A percentile compares a stretch with the other conserved stretches of the same genome.
These are phyloP conservation scores for Cyberlindnera euphorbiiphila DNA, from an alignment of 805 yeast species.

Conservation along the genomic window DNA sequence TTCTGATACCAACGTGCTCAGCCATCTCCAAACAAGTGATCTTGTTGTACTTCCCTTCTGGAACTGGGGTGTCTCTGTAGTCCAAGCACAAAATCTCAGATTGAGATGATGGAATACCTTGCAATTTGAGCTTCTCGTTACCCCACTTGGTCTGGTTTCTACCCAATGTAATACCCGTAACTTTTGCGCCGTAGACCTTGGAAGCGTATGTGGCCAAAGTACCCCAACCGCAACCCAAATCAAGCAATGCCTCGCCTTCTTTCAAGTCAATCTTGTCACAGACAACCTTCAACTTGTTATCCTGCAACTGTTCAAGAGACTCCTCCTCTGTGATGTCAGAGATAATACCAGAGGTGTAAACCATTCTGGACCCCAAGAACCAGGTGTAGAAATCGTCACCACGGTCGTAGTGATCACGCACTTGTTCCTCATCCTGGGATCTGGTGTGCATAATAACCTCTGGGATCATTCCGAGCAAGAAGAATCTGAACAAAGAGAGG, in stretches of 20 bases:
- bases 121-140: conserved; percentile 59
- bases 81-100: conserved; percentile 77
- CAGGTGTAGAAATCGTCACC: conserved; percentile 94
- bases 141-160: conserved; percentile 91
- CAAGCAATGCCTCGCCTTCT: conserved; percentile 72
- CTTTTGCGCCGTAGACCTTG: conserved; percentile 75
- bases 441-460: conserved; percentile 89
- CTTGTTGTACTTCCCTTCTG: conserved; percentile 68
- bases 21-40: conserved; percentile 94
- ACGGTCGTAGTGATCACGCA: conserved; percentile 91
- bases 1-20: conserved; percentile 91
- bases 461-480: conserved; percentile 84
- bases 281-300: conserved; percentile 81
- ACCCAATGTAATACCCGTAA: conserved; percentile 88
- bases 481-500: conserved; percentile 67
- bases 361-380: conserved; percentile 93
- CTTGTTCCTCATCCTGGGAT: conserved; percentile 95
- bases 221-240: conserved; percentile 96
- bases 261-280: conserved; percentile 79
- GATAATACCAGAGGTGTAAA: conserved; percentile 85
- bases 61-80: conserved; percentile 85
- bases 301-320: conserved; percentile 77
- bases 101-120: conserved; percentile 67
- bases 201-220: conserved; percentile 84
- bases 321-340: conserved; percentile 68